A percentile compares a stretch with the other conserved stretches of the same genome.
Conservation (phyloP, 345 rosid species). For the Populus euphratica region DNA sequence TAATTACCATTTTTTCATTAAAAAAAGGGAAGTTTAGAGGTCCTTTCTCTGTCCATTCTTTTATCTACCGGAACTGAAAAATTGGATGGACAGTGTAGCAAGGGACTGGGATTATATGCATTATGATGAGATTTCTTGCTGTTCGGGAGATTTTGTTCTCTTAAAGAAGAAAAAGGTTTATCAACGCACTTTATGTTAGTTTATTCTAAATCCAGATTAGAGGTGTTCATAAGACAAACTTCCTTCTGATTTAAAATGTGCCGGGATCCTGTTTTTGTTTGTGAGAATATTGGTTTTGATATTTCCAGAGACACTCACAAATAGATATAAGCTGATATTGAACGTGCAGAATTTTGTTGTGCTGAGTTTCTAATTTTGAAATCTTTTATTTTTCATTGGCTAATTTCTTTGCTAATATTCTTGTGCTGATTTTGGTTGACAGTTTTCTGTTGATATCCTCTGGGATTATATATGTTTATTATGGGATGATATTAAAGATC, state of each 20-base stretch:
- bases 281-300: too few relatives aligned
- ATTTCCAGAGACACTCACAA: too few relatives aligned
- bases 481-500: slow-evolving; percentile 71
- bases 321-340: neutral
- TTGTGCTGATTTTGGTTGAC: slow-evolving; percentile 24
- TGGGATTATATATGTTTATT: slow-evolving; percentile 73
- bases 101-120: neutral
- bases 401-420: neutral
- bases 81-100: neutral
- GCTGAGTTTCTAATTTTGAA: neutral
- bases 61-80: neutral
- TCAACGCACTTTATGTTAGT: neutral
- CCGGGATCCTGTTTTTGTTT: neutral
- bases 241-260: neutral
- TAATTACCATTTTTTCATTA: neutral
- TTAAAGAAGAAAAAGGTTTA: neutral
- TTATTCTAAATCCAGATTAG: neutral
- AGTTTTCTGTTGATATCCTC: slow-evolving; percentile 75
- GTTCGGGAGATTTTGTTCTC: neutral
- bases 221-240: neutral
- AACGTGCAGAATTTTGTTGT: neutral
- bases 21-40: neutral
- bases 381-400: neutral
- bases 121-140: neutral
- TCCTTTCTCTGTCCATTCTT: neutral